Conservation (phyloP, 306 rosid genomes). For the Echinosophora koreensis region DNA sequence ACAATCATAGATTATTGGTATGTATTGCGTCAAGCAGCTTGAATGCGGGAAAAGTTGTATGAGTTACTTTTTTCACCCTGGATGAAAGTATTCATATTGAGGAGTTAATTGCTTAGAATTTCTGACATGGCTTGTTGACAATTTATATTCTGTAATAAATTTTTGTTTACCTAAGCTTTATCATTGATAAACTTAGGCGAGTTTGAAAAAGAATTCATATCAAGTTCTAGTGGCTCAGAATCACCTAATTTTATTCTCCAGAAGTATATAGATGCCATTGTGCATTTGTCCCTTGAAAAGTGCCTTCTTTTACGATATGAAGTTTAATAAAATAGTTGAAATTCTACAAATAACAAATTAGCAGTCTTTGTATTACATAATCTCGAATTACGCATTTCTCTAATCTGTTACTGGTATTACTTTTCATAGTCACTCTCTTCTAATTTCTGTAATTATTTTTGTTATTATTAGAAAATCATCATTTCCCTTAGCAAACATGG, state of each 20-base stretch:
- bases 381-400: slow-evolving; percentile 1
- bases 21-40: slow-evolving; percentile 37
- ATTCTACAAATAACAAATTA: not conserved
- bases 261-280: not conserved
- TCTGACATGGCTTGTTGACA: slow-evolving; percentile 3
- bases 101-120: slow-evolving; percentile 20
- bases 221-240: not conserved
- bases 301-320: not conserved
- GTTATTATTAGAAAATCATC: not conserved
- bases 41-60: slow-evolving; percentile 1
- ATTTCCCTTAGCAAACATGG: not conserved
- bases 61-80: not conserved
- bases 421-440: not conserved
- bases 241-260: not conserved
- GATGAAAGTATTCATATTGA: slow-evolving; percentile 18
- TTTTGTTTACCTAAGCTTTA: slow-evolving; percentile 8
- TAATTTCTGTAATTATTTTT: too few species aligned
- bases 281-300: slow-evolving; percentile 11
- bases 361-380: not conserved
- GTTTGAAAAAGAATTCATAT: slow-evolving; percentile 14
- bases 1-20: slow-evolving; percentile 25
- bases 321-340: slow-evolving; percentile 1
- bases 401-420: not conserved
- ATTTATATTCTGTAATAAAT: slow-evolving; percentile 9
- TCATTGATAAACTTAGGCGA: not conserved